These are phyloP conservation scores for Calonectria pseudoturangicola DNA, from an alignment of 2,329 filamentous ascomycete genomes.

Conservation along the genomic window DNA sequence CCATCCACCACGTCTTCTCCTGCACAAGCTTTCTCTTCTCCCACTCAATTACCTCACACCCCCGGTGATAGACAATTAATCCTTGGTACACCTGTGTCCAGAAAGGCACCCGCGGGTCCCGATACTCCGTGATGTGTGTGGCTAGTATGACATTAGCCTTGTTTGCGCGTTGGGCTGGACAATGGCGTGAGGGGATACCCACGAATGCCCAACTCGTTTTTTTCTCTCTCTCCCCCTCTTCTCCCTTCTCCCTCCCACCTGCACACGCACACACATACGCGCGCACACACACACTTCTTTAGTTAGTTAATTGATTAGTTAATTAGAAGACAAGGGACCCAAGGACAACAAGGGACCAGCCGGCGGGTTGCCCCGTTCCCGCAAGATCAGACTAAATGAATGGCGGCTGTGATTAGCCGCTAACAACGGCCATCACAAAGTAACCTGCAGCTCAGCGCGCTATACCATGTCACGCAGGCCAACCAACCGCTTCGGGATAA, in stretches of 20 bases:
- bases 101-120: background rate
- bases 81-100: background rate
- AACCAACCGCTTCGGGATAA: conserved; percentile 22
- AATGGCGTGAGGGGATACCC: background rate
- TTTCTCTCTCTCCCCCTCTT: background rate
- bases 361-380: conserved; percentile 27
- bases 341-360: conserved; percentile 20
- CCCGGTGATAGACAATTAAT: background rate
- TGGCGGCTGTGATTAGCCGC: conserved; percentile 26
- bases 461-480: conserved; percentile 33
- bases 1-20: background rate
- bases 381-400: conserved; percentile 30
- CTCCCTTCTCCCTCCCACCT: background rate
- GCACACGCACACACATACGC: background rate
- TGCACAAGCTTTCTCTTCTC: background rate
- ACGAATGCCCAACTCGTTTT: conserved; percentile 7
- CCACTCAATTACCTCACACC: background rate
- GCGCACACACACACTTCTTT: background rate
- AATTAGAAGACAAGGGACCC: conserved; percentile 7
- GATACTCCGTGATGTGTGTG: background rate
- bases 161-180: conserved; percentile 11
- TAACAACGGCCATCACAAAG: conserved; percentile 32
- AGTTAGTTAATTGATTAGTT: conserved; percentile 2
- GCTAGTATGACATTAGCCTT: conserved; percentile 2
- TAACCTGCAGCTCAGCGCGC: conserved; percentile 34